Evolutionary conservation across 2,329 filamentous ascomycete genomes (phyloP).

Genomic region (Trichoderma semiorbis): DNA sequence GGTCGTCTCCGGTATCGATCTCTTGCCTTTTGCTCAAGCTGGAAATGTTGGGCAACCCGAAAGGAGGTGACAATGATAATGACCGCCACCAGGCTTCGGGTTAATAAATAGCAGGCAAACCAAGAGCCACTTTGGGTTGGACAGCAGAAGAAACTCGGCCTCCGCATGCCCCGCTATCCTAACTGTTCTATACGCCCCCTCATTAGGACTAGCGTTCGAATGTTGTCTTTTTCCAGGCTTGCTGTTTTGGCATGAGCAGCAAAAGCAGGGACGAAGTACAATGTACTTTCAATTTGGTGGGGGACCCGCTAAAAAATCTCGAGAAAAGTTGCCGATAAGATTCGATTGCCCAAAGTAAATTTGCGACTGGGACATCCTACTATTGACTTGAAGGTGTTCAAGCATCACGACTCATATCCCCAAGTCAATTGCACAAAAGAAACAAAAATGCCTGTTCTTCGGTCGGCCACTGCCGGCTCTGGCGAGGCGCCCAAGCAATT

Average conservation of each 20-base stretch:
- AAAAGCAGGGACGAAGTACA: background rate
- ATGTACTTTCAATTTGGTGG: background rate
- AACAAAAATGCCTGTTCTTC: conserved; percentile 51
- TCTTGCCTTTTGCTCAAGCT: background rate
- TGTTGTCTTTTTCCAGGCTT: background rate
- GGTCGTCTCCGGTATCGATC: background rate
- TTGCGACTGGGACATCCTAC: background rate
- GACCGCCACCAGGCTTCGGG: background rate
- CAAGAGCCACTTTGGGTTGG: conserved; percentile 10
- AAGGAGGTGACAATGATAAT: conserved; percentile 16
- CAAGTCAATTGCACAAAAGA: background rate
- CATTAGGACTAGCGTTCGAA: background rate
- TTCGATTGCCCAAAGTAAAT: background rate
- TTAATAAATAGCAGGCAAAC: conserved; percentile 6
- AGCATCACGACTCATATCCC: background rate
- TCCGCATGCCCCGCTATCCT: conserved; percentile 4
- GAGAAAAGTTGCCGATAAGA: conserved; percentile 17
- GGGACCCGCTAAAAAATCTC: conserved; percentile 19
- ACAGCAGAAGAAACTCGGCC: conserved; percentile 2
- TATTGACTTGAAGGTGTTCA: background rate
- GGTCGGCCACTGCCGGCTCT: conserved; percentile 43
- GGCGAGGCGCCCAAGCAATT: conserved; percentile 70
- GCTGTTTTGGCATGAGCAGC: background rate
- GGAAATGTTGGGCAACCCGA: conserved; percentile 3
- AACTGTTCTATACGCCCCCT: conserved; percentile 9